A percentile compares a stretch with the other conserved stretches of the same genome.
Conservation (phyloP, 768 basidiomycete genomes). For the Termitomyces heimii region DNA sequence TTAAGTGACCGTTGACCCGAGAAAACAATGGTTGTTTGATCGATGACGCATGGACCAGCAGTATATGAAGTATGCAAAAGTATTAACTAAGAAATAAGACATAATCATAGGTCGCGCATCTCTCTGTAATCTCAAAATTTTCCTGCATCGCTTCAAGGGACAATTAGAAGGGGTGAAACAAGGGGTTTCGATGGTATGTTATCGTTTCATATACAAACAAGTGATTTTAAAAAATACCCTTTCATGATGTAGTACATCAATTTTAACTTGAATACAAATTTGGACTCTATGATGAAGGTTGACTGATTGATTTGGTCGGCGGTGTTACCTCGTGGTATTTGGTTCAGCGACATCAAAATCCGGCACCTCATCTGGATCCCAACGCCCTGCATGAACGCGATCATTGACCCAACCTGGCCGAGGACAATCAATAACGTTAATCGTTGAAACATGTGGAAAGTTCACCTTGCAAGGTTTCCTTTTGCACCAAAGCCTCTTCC, state of each 20-base stretch:
- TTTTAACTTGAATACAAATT: not conserved
- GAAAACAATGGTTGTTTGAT: not conserved
- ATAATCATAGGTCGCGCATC: not conserved
- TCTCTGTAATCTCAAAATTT: not conserved
- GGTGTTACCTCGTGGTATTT: not conserved
- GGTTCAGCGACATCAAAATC: not conserved
- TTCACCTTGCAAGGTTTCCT: not conserved
- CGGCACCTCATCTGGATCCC: not conserved
- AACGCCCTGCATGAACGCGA: not conserved
- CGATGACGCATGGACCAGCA: not conserved
- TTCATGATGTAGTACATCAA: not conserved
- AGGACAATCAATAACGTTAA: not conserved
- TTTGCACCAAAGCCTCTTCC: not conserved
- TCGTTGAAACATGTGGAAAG: not conserved
- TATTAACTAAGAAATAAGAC: not conserved
- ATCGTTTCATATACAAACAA: too few relatives aligned
- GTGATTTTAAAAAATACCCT: too few relatives aligned
- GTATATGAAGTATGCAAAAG: not conserved
- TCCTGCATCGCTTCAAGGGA: not conserved
- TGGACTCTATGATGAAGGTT: not conserved
- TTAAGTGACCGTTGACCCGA: not conserved
- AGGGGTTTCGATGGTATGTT: too few relatives aligned
- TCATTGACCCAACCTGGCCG: not conserved
- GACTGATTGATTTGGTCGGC: not conserved
- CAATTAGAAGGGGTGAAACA: not conserved